phyloP scores from a whole-genome alignment of 306 rosid genomes.

The Fragaria ananassa region DNA sequence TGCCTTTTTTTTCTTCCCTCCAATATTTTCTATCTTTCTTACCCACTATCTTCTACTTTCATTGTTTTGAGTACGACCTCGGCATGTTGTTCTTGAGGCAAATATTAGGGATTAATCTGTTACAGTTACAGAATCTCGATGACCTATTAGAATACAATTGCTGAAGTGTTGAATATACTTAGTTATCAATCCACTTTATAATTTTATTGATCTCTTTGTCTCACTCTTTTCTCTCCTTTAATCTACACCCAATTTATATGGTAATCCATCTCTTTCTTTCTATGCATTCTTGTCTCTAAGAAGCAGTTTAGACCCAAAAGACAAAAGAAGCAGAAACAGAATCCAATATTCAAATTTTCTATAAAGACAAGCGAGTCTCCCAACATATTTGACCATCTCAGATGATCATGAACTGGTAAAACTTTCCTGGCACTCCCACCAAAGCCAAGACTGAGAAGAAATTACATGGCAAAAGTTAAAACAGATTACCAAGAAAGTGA shows the following conservation, averaged over 20 bases:
- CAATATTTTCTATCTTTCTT: conserved; percentile 16
- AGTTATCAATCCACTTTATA: conserved; percentile 23
- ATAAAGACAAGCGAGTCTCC: conserved; percentile 7
- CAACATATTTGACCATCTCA: conserved; percentile 1
- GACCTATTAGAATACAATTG: conserved; percentile 49
- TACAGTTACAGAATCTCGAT: conserved; percentile 35
- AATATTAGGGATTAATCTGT: conserved; percentile 21
- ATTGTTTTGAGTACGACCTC: conserved; percentile 62
- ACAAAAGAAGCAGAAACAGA: conserved; percentile 14
- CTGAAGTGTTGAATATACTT: conserved; percentile 78
- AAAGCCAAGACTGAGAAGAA: neutral
- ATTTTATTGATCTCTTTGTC: conserved; percentile 6
- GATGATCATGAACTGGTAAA: neutral
- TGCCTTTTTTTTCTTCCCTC: conserved; percentile 28
- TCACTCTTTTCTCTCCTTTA: neutral
- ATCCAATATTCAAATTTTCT: conserved; percentile 5
- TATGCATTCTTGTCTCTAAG: neutral
- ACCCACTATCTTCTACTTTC: conserved; percentile 20
- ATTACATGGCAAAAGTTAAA: conserved; percentile 7
- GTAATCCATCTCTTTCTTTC: neutral
- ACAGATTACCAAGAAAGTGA: neutral
- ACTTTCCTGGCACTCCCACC: neutral
- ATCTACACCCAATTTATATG: neutral
- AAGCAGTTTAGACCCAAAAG: neutral
- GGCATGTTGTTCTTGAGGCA: conserved; percentile 51